These are phyloP conservation scores for Ricinus communis DNA, from an alignment of 345 rosid species.

Conservation along the genomic window DNA sequence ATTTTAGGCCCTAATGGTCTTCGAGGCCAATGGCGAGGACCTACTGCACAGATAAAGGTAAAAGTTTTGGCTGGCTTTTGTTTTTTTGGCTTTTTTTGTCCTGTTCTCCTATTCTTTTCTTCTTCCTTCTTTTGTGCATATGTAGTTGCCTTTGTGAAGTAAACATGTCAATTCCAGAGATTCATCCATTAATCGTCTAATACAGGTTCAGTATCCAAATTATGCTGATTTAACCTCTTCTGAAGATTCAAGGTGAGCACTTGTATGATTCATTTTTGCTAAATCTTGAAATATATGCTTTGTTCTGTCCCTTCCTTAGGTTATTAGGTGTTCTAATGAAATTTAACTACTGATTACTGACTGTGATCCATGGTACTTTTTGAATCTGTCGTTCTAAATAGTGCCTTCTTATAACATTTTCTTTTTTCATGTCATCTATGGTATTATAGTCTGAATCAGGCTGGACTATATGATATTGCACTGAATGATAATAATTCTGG, in stretches of 20 bases:
- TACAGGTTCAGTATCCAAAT: slow-evolving; percentile 85
- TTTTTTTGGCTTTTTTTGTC: neutral
- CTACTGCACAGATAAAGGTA: slow-evolving; percentile 76
- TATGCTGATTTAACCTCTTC: slow-evolving; percentile 45
- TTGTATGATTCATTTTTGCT: neutral
- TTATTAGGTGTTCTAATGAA: neutral
- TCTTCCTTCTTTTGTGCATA: neutral
- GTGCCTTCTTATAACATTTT: slow-evolving; percentile 28
- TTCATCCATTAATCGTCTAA: slow-evolving; percentile 27
- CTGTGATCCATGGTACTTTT: neutral
- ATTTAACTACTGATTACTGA: neutral
- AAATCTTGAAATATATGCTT: slow-evolving; percentile 7
- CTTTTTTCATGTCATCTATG: slow-evolving; percentile 22
- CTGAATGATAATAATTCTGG: slow-evolving; percentile 46
- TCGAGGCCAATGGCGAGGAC: slow-evolving; percentile 81
- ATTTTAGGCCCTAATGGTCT: slow-evolving; percentile 90
- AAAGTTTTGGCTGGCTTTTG: slow-evolving; percentile 1
- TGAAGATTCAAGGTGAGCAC: slow-evolving; percentile 51
- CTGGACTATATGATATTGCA: slow-evolving; percentile 43
- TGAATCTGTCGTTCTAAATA: slow-evolving; percentile 3
- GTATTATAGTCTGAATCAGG: slow-evolving; percentile 46
- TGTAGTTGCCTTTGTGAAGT: neutral
- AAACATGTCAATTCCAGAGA: neutral
- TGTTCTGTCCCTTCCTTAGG: neutral
- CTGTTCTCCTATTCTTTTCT: neutral